These are phyloP conservation scores for Ceratobasidium sp. DNA, from an alignment of 1,284 basidiomycete genomes.

Conservation along the genomic window DNA sequence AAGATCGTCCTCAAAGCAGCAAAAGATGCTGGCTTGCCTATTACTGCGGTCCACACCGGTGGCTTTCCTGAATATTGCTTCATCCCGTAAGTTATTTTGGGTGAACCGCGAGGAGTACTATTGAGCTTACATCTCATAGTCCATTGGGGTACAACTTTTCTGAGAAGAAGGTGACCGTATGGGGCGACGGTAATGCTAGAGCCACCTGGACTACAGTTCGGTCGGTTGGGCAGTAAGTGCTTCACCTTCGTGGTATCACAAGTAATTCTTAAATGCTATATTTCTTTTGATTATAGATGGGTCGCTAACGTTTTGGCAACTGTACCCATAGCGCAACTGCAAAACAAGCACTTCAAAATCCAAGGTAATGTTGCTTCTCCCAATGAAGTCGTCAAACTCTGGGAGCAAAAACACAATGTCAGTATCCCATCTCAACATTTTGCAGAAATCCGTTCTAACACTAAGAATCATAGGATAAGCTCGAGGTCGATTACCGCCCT, in stretches of 20 bases:
- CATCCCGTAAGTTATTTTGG: slow-evolving; percentile 15
- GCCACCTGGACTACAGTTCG: slow-evolving; percentile 31
- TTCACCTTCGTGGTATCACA: neutral
- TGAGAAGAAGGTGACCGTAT: slow-evolving; percentile 31
- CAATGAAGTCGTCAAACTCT: slow-evolving; percentile 32
- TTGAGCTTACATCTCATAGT: neutral
- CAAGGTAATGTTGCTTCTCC: slow-evolving; percentile 17
- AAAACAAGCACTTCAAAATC: slow-evolving; percentile 33
- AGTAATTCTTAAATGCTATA: neutral
- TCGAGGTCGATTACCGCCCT: slow-evolving; percentile 20
- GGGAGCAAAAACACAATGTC: slow-evolving; percentile 42
- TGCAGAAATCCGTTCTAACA: neutral
- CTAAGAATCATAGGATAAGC: slow-evolving; percentile 18
- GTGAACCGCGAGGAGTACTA: neutral
- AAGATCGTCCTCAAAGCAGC: slow-evolving; percentile 28
- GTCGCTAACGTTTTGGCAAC: slow-evolving; percentile 33
- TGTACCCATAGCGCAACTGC: slow-evolving; percentile 24
- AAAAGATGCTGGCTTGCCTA: slow-evolving; percentile 32
- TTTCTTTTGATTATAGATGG: slow-evolving; percentile 20
- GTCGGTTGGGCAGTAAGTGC: slow-evolving; percentile 31
- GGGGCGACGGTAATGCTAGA: slow-evolving; percentile 37
- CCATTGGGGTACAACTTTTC: slow-evolving; percentile 25
- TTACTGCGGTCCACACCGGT: slow-evolving; percentile 10
- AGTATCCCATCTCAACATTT: slow-evolving; percentile 4
- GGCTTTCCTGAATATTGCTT: slow-evolving; percentile 43